Evolutionary conservation across 441 rosid species (phyloP).

Genomic region (Euphorbia schlechtendalii): DNA sequence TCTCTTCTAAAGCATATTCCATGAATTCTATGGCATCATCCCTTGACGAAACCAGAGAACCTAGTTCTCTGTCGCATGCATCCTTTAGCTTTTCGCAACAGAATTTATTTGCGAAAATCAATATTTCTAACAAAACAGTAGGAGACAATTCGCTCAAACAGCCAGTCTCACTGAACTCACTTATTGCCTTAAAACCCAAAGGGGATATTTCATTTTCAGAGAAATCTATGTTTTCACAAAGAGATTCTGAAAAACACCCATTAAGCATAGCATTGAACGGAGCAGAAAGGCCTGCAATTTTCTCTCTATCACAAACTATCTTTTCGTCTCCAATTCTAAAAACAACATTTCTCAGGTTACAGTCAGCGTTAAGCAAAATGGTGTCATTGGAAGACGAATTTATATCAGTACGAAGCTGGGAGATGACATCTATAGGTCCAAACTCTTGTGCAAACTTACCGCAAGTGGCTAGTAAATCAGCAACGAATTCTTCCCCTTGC

Average conservation of each 20-base stretch:
- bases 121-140: slow-evolving; percentile 65
- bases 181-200: slow-evolving; percentile 58
- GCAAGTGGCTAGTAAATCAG: slow-evolving; percentile 77
- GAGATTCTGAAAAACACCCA: slow-evolving; percentile 80
- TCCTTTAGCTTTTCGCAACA: slow-evolving; percentile 91
- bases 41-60: slow-evolving; percentile 52
- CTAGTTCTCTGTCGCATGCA: slow-evolving; percentile 76
- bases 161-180: slow-evolving; percentile 61
- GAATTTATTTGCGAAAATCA: slow-evolving; percentile 76
- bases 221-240: slow-evolving; percentile 69
- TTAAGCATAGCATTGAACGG: slow-evolving; percentile 90
- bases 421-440: slow-evolving; percentile 59
- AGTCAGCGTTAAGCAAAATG: slow-evolving; percentile 25
- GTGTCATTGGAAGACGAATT: slow-evolving; percentile 32
- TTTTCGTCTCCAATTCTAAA: slow-evolving; percentile 73
- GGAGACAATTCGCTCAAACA: slow-evolving; percentile 47
- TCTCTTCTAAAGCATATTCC: slow-evolving; percentile 83
- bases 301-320: slow-evolving; percentile 73
- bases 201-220: slow-evolving; percentile 77
- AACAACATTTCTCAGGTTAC: slow-evolving; percentile 40
- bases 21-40: slow-evolving; percentile 86
- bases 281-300: slow-evolving; percentile 72
- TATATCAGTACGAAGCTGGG: slow-evolving; percentile 37
- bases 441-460: slow-evolving; percentile 68
- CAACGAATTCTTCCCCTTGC: slow-evolving; percentile 79